Conservation (phyloP, 768 basidiomycete genomes). For the Crucibulum laeve region DNA sequence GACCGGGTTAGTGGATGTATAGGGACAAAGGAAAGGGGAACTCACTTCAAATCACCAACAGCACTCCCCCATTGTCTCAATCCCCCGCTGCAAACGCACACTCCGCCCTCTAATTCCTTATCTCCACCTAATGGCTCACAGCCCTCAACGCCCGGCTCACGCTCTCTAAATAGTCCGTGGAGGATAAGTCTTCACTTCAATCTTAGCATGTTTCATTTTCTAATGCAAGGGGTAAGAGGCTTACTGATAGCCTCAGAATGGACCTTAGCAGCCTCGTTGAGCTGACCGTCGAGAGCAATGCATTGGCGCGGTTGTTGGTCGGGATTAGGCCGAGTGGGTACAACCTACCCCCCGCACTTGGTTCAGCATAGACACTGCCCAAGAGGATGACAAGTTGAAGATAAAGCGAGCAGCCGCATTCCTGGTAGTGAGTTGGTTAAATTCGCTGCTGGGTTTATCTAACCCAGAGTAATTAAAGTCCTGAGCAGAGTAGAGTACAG, state of each 20-base stretch:
- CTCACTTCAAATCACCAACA: constrained; percentile 79
- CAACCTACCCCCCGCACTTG: constrained; percentile 29
- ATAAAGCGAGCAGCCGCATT: constrained; percentile 33
- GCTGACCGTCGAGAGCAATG: constrained; percentile 72
- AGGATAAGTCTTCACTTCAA: constrained; percentile 62
- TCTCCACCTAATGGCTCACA: constrained; percentile 64
- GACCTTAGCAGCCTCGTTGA: constrained; percentile 72
- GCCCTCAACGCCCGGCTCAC: constrained; percentile 64
- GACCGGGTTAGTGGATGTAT: not conserved
- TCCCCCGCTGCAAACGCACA: constrained; percentile 80
- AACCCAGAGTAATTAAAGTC: too few relatives aligned
- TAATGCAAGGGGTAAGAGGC: constrained; percentile 5
- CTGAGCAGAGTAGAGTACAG: too few relatives aligned
- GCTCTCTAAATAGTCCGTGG: constrained; percentile 78
- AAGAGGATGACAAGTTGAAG: constrained; percentile 25
- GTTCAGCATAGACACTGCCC: constrained; percentile 21
- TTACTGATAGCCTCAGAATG: constrained; percentile 84
- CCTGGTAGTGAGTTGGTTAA: too few relatives aligned
- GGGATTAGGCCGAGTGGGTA: constrained; percentile 72
- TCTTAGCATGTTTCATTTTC: constrained; percentile 1
- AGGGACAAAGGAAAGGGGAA: constrained; percentile 8
- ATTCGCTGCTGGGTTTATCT: too few relatives aligned
- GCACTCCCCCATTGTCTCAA: constrained; percentile 76
- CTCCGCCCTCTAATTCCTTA: constrained; percentile 71
- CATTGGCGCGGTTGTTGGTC: constrained; percentile 67